Evolutionary conservation across 176 grass and related monocot species (phyloP).

Genomic region (Oryza glaberrima): DNA sequence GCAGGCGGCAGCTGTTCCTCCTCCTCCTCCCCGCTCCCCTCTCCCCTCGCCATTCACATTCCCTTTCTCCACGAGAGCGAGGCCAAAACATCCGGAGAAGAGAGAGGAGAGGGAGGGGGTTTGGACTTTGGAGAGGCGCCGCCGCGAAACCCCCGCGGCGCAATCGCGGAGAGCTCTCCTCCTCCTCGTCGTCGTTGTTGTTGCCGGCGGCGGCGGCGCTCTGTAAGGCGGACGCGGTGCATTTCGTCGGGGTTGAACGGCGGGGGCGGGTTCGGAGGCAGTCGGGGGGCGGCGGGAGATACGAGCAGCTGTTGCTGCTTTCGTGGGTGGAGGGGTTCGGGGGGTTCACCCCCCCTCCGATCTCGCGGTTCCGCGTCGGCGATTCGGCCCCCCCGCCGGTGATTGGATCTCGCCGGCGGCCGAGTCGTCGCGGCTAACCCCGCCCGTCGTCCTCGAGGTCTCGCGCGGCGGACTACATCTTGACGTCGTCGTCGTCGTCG

Average conservation of each 20-base stretch:
- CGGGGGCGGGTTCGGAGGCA: background rate
- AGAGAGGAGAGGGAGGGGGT: too few relatives aligned
- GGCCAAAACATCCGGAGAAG: background rate
- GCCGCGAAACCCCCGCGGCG: background rate
- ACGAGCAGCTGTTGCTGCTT: background rate
- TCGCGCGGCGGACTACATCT: background rate
- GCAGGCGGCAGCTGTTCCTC: background rate
- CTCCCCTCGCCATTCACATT: background rate
- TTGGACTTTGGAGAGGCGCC: background rate
- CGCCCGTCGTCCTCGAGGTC: background rate
- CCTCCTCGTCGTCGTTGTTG: too few relatives aligned
- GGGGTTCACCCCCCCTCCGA: background rate
- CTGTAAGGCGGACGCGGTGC: background rate
- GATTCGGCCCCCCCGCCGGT: background rate
- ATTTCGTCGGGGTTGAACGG: background rate
- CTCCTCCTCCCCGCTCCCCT: background rate
- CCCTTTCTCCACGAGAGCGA: slow-evolving; percentile 16
- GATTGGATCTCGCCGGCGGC: slow-evolving; percentile 32
- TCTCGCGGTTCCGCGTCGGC: background rate
- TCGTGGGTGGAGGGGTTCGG: background rate
- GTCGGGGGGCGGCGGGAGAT: background rate
- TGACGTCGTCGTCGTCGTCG: background rate
- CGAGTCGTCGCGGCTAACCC: background rate
- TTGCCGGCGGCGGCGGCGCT: too few relatives aligned
- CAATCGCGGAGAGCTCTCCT: too few relatives aligned